Percentiles rank a stretch among this genome's conserved stretches.
Evolutionary conservation across 805 yeast genomes (phyloP).

Genomic region (Ogataea minuta): DNA sequence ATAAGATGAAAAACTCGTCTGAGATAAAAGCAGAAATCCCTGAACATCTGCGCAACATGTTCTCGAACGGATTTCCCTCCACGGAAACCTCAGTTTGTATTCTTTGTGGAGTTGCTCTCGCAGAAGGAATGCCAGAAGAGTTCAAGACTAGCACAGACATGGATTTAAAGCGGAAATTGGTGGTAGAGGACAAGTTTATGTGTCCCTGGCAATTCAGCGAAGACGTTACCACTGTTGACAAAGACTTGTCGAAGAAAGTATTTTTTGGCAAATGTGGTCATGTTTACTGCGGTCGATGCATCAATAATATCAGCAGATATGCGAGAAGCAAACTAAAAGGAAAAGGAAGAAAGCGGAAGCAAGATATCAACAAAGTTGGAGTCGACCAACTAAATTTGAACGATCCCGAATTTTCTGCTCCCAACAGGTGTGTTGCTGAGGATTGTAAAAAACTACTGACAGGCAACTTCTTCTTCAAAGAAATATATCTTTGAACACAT

Average conservation of each 20-base stretch:
- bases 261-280: conserved; percentile 78
- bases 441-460: conserved; percentile 47
- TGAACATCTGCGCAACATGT: conserved; percentile 11
- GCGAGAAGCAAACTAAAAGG: conserved; percentile 15
- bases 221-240: conserved; percentile 52
- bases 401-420: conserved; percentile 50
- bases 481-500: conserved; percentile 42
- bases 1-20: conserved; percentile 18
- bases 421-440: conserved; percentile 54
- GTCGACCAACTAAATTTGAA: conserved; percentile 30
- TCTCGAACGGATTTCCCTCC: conserved; percentile 31
- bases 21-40: conserved; percentile 19
- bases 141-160: conserved; percentile 31
- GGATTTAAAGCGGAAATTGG: conserved; percentile 30
- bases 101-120: conserved; percentile 70
- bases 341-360: conserved; percentile 23
- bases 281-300: conserved; percentile 83
- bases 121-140: conserved; percentile 64
- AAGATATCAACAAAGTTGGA: conserved; percentile 16
- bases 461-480: conserved; percentile 51
- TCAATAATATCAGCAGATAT: conserved; percentile 54
- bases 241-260: conserved; percentile 60
- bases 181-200: conserved; percentile 26
- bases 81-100: conserved; percentile 52
- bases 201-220: conserved; percentile 67